Percentiles rank a stretch among this genome's conserved stretches.
Evolutionary conservation across 495 filamentous ascomycete species (phyloP).

Genomic region (Physcia stellaris): DNA sequence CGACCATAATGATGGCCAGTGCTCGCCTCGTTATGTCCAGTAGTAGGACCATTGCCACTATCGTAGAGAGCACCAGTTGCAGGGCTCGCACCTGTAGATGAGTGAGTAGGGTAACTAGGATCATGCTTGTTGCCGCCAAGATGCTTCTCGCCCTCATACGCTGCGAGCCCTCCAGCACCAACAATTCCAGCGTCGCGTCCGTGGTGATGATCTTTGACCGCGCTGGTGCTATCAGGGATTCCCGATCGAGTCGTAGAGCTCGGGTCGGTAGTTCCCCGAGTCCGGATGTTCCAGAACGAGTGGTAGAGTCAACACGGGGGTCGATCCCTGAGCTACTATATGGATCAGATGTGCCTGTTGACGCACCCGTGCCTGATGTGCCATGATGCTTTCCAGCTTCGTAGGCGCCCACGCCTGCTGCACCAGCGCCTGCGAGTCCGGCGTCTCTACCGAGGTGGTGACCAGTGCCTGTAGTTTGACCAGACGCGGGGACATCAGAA

Average conservation of each 20-base stretch:
- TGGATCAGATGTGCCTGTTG: conserved; percentile 5
- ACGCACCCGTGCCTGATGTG: neutral
- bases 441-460: conserved; percentile 8
- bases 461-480: neutral
- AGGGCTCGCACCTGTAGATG: conserved; percentile 1
- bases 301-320: neutral
- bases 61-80: neutral
- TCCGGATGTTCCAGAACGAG: neutral
- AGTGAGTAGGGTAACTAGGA: neutral
- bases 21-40: neutral
- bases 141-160: conserved; percentile 6
- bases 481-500: too few species aligned
- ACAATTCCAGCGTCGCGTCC: conserved; percentile 8
- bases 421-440: conserved; percentile 7
- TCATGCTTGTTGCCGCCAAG: neutral
- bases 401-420: conserved; percentile 6
- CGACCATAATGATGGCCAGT: conserved; percentile 6
- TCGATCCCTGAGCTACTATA: conserved; percentile 1
- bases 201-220: conserved; percentile 5
- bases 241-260: neutral
- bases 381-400: conserved; percentile 6
- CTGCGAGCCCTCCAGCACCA: conserved; percentile 7
- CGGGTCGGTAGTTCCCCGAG: neutral
- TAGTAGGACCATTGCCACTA: neutral
- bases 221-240: neutral